A percentile compares a stretch with the other conserved stretches of the same genome.
phyloP scores from a whole-genome alignment of 192 early-diverging fungal genomes.

The Podila minutissima region DNA sequence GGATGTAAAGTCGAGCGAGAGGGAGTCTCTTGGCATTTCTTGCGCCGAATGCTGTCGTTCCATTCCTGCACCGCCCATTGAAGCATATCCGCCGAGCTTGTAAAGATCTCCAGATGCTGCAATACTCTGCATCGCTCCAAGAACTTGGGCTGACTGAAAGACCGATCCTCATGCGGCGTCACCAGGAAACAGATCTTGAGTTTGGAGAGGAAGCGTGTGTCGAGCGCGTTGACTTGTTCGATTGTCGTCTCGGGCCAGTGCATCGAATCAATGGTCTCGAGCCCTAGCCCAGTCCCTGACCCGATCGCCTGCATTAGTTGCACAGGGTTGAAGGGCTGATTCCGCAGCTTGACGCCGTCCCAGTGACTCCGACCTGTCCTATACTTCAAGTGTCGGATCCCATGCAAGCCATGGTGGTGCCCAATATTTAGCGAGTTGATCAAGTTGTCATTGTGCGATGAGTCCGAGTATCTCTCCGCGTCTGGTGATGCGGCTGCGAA shows the following conservation, averaged over 20 bases:
- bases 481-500: constrained; percentile 5
- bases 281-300: constrained; percentile 6
- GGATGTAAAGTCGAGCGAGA: no score
- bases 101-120: constrained; percentile 14
- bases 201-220: constrained; percentile 8
- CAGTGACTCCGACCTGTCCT: constrained; percentile 4
- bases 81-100: constrained; percentile 29
- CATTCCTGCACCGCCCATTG: constrained; percentile 36
- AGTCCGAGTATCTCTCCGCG: not conserved
- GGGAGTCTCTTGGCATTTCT: not conserved
- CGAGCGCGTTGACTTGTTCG: constrained; percentile 15
- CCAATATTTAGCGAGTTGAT: not conserved
- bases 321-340: constrained; percentile 18
- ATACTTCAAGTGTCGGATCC: constrained; percentile 29
- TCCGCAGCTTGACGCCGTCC: constrained; percentile 9
- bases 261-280: constrained; percentile 19
- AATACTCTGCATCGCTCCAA: constrained; percentile 24
- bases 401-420: not conserved
- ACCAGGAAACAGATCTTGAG: constrained; percentile 9
- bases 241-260: constrained; percentile 13
- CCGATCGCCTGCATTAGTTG: constrained; percentile 23
- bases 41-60: constrained; percentile 2
- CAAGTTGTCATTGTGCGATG: not conserved
- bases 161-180: constrained; percentile 1
- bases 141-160: constrained; percentile 36